Base-by-base conservation (phyloP, 2,329 filamentous ascomycete species). In the Xylaria sp. region DNA sequence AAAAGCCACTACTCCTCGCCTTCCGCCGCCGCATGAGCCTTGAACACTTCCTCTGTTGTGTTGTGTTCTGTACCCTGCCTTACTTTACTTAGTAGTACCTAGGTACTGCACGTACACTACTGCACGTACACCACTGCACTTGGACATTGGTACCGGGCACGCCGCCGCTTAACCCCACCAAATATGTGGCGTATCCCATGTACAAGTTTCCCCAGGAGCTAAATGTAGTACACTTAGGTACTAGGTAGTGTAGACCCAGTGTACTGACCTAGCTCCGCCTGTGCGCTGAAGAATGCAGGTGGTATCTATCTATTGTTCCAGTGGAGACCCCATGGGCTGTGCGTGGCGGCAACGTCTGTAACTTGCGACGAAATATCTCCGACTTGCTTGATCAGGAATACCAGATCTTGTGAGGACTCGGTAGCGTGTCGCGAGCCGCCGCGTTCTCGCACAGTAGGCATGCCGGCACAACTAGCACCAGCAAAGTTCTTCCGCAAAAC, bases 351-450 rank as follows among this genome's bases (percentile, higher is more conserved):
- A 13, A 32, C 29, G 37, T 23, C n/a, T 32, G 18, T 35, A 58
- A 29, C 18, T 29, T 64, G 60, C 37, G 54, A 68, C 29, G 54
- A 50, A 50, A 63, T 50, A 54, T 58, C 32, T 64, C 65, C 27
- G 48, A 60, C 1, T 40, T 13, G 37, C 37, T 40, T 16, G 37
- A 40, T 40, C 32, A 32, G 32, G 57, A 59, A 55, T n/a, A 40
- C 40, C 58, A n/a, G 53, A 18, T 37, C 29, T 18, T 12, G 12
- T 40, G 37, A 37, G 9, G 35, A 37, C 35, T 9, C 35, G 35
- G 9, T 37, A 13, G 35, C 35, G 12, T 37, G 35, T 37, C 8
- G 35, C 12, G 2, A 13, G 35, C 10, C 10, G 12, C 10, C 4
- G 29, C 29, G 3, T 29, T 3, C 29, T 37, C 2, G 2, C 10